Evolutionary conservation across 2,329 filamentous ascomycete species (phyloP).

Genomic region (Fusarium anthophilum): DNA sequence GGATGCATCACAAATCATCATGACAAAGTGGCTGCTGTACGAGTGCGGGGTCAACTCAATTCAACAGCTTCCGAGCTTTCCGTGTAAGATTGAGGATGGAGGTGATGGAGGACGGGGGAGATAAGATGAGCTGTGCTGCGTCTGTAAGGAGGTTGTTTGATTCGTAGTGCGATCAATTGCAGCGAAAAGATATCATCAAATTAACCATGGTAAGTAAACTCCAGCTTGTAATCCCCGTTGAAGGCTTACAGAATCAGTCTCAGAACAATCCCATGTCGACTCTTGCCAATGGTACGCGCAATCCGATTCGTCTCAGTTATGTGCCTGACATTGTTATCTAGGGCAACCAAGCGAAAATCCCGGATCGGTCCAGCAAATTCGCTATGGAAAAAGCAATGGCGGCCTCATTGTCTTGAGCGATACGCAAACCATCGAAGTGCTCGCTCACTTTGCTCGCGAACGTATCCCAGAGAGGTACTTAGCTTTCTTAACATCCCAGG

Average conservation of each 20-base stretch:
- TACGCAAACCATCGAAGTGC: constrained; percentile 63
- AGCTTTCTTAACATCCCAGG: fast-evolving
- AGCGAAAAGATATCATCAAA: background rate
- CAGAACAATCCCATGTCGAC: constrained; percentile 10
- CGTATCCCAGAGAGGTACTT: constrained; percentile 62
- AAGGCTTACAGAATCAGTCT: background rate
- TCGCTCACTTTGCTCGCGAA: constrained; percentile 67
- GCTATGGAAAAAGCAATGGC: constrained; percentile 40
- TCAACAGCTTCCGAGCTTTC: background rate
- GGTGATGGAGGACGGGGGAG: background rate
- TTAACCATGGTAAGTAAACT: background rate
- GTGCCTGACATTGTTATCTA: background rate
- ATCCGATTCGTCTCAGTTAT: background rate
- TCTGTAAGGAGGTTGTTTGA: fast-evolving
- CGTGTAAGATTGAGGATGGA: background rate
- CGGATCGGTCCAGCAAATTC: constrained; percentile 34
- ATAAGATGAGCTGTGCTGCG: background rate
- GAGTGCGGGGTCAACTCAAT: constrained; percentile 10
- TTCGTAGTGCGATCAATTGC: background rate
- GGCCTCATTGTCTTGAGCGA: constrained; percentile 59
- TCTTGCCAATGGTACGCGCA: constrained; percentile 19
- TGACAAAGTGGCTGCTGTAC: constrained; percentile 16
- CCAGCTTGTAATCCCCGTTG: fast-evolving
- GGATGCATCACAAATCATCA: constrained; percentile 7
- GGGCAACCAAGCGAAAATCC: constrained; percentile 40